A percentile compares a stretch with the other conserved stretches of the same genome.
Conservation (phyloP, 2,329 filamentous ascomycete species). For the Geosmithia flava region DNA sequence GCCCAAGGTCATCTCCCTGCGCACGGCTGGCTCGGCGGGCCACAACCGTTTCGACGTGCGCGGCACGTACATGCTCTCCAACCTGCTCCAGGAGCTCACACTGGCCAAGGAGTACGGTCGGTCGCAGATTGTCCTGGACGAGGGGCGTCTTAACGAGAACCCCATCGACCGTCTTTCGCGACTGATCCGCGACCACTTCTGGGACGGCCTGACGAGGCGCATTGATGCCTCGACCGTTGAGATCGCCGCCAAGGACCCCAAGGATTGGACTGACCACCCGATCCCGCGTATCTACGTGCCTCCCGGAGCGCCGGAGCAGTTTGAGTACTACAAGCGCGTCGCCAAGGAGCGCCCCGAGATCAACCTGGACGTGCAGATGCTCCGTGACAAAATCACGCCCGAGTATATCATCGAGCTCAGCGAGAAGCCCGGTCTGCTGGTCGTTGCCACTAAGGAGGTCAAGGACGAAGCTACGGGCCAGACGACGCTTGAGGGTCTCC, state of each 20-base stretch:
- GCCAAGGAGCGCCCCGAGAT: constrained; percentile 71
- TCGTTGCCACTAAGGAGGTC: constrained; percentile 75
- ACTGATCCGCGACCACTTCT: constrained; percentile 82
- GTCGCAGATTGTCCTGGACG: constrained; percentile 82
- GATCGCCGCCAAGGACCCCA: constrained; percentile 76
- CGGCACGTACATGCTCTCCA: constrained; percentile 95
- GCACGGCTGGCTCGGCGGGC: constrained; percentile 76
- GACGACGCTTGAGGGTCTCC: constrained; percentile 63
- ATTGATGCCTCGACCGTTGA: constrained; percentile 86
- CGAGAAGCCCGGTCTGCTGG: constrained; percentile 74
- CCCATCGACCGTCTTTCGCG: constrained; percentile 80
- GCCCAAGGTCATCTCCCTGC: constrained; percentile 78
- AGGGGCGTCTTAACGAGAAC: constrained; percentile 86
- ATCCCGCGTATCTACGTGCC: constrained; percentile 89
- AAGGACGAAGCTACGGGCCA: constrained; percentile 52
- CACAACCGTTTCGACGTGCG: constrained; percentile 82
- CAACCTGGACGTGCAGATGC: constrained; percentile 71
- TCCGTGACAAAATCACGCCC: constrained; percentile 67
- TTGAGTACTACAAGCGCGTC: constrained; percentile 76
- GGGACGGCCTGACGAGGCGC: constrained; percentile 77
- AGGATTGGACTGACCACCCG: constrained; percentile 88
- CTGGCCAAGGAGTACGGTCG: constrained; percentile 84
- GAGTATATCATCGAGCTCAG: constrained; percentile 77
- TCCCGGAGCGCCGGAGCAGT: constrained; percentile 70
- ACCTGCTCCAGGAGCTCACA: constrained; percentile 87